A percentile compares a stretch with the other conserved stretches of the same genome.
These are phyloP conservation scores for Sphagnum magellanicum DNA, from an alignment of 228 moss, liverwort and hornwort species.

Conservation along the genomic window DNA sequence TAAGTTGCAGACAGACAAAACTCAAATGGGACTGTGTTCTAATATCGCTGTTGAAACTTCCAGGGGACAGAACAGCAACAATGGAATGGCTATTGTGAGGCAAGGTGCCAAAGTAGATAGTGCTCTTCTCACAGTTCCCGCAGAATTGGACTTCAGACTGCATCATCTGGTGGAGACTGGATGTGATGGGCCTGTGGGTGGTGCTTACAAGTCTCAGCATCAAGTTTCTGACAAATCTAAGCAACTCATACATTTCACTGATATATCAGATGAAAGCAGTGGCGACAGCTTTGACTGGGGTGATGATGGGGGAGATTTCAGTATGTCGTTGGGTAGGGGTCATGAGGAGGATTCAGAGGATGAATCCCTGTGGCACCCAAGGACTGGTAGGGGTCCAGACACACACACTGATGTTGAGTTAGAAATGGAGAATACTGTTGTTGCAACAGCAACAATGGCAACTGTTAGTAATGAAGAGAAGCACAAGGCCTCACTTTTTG, in stretches of 20 bases:
- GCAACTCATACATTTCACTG: constrained; percentile 26
- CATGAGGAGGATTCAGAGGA: constrained; percentile 21
- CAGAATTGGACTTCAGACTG: no score
- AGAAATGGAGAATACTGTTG: neutral
- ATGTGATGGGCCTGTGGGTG: no score
- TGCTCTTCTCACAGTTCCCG: no score
- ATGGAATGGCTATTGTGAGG: no score
- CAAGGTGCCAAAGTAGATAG: no score
- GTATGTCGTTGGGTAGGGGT: constrained; percentile 30
- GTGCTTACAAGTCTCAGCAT: no score
- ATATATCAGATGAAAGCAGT: constrained; percentile 70
- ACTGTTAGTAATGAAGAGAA: neutral
- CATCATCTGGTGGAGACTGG: no score
- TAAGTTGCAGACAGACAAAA: neutral
- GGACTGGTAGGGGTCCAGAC: constrained; percentile 4
- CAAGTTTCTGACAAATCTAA: neutral
- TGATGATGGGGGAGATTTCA: constrained; percentile 26
- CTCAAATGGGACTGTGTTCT: no score
- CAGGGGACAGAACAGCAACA: no score
- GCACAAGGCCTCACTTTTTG: neutral
- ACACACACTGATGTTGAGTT: neutral
- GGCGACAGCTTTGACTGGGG: constrained; percentile 63
- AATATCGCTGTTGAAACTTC: no score
- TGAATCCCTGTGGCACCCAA: constrained; percentile 4
- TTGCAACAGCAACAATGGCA: no score